Evolutionary conservation across 176 grass and related monocot species (phyloP).

Genomic region (Tillandsia fasciculata): DNA sequence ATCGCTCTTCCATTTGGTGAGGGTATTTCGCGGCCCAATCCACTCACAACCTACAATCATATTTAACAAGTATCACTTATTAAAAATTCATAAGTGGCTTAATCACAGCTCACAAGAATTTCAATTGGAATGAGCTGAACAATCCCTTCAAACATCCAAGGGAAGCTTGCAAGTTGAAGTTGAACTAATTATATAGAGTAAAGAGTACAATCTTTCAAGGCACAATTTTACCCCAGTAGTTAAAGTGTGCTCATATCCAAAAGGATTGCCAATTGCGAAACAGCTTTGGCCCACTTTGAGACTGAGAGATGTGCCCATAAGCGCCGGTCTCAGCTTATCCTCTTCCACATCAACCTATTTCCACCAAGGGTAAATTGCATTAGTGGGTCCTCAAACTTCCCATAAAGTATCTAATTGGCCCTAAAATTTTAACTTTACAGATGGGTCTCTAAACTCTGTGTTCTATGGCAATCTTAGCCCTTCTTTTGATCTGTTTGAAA

Average conservation of each 20-base stretch:
- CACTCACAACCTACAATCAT: constrained; percentile 52
- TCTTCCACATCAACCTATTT: constrained; percentile 46
- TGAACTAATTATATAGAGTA: too few relatives aligned
- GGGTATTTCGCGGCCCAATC: constrained; percentile 77
- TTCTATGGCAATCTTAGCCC: background rate
- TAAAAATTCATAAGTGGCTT: background rate
- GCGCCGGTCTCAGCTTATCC: constrained; percentile 41
- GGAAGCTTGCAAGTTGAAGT: too few relatives aligned
- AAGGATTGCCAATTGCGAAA: constrained; percentile 85
- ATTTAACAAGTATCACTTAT: constrained; percentile 7
- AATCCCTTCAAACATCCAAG: too few relatives aligned
- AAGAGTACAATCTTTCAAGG: background rate
- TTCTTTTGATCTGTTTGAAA: background rate
- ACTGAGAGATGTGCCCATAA: constrained; percentile 50
- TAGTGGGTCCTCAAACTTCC: too few relatives aligned
- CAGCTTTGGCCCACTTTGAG: constrained; percentile 80
- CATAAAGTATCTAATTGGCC: background rate
- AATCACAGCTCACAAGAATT: background rate
- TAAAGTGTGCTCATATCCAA: constrained; percentile 73
- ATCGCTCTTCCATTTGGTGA: constrained; percentile 63
- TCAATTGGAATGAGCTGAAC: background rate
- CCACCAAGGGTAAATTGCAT: too few relatives aligned
- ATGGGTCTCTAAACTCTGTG: too few relatives aligned
- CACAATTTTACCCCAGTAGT: constrained; percentile 54
- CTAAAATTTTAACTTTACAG: too few relatives aligned